Evolutionary conservation across 169 alveolate species (phyloP).

Genomic region (Plasmodium inui): DNA sequence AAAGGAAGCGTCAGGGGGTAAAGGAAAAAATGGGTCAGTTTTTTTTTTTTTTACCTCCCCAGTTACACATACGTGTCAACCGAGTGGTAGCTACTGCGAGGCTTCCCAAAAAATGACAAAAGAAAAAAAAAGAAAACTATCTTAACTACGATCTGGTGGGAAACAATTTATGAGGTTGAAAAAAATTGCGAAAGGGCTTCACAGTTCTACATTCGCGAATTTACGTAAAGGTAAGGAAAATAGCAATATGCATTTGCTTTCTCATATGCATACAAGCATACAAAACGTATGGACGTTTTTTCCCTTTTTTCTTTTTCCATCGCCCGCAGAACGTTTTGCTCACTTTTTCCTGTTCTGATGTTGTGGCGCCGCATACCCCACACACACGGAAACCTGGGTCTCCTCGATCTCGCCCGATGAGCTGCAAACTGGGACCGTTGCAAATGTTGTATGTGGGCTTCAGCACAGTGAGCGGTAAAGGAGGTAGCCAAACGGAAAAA

Average conservation of each 20-base stretch:
- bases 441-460: neutral
- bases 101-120: neutral
- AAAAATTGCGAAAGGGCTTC: neutral
- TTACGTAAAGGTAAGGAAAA: neutral
- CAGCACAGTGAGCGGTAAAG: neutral
- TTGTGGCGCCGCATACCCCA: neutral
- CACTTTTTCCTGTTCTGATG: neutral
- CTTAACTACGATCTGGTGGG: neutral
- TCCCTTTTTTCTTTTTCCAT: neutral
- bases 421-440: neutral
- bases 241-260: neutral
- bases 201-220: neutral
- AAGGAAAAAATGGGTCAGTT: neutral
- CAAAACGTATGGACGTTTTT: neutral
- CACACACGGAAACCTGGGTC: neutral
- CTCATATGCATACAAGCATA: neutral
- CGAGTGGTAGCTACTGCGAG: neutral
- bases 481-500: neutral
- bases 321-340: neutral
- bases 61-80: neutral
- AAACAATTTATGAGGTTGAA: neutral
- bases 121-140: neutral
- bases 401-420: neutral
- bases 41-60: constrained; percentile 4
- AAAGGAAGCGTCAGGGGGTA: constrained; percentile 7